These are phyloP conservation scores for Marasmius fiardii DNA, from an alignment of 1,284 basidiomycete genomes.

Conservation along the genomic window DNA sequence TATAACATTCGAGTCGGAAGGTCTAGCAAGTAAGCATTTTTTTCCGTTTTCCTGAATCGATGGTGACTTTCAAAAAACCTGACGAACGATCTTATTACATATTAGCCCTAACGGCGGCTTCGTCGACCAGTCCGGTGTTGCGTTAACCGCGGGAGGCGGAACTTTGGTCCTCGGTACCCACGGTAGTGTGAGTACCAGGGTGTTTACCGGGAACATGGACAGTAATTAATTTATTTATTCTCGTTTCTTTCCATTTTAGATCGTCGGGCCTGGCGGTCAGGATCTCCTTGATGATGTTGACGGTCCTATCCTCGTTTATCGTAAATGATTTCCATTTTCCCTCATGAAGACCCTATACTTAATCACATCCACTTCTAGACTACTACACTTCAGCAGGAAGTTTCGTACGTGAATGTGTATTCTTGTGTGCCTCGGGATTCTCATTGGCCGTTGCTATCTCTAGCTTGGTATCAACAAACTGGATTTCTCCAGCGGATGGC, in stretches of 20 bases:
- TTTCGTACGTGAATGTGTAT: slow-evolving; percentile 27
- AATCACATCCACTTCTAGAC: slow-evolving; percentile 28
- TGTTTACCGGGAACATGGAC: not conserved
- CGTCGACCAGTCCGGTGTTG: slow-evolving; percentile 44
- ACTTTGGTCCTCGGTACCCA: slow-evolving; percentile 49
- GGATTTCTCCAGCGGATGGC: slow-evolving; percentile 32
- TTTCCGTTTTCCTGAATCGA: not conserved
- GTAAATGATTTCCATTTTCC: slow-evolving; percentile 25
- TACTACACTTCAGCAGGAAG: slow-evolving; percentile 45
- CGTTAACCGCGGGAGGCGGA: slow-evolving; percentile 47
- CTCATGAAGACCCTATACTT: slow-evolving; percentile 21
- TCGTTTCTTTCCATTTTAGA: slow-evolving; percentile 23
- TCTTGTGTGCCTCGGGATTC: not conserved
- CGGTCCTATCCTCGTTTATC: slow-evolving; percentile 39
- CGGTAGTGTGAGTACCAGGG: slow-evolving; percentile 29
- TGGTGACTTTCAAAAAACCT: not conserved
- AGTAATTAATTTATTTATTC: no score
- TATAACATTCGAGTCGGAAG: slow-evolving; percentile 60
- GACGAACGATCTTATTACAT: not conserved
- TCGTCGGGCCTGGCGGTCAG: slow-evolving; percentile 46
- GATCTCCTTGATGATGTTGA: slow-evolving; percentile 34
- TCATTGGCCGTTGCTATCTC: not conserved
- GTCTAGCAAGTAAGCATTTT: slow-evolving; percentile 33
- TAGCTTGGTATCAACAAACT: slow-evolving; percentile 49
- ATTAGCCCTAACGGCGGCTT: slow-evolving; percentile 39